Evolutionary conservation across 2,329 filamentous ascomycete species (phyloP).

Genomic region (Talaromyces sp.): DNA sequence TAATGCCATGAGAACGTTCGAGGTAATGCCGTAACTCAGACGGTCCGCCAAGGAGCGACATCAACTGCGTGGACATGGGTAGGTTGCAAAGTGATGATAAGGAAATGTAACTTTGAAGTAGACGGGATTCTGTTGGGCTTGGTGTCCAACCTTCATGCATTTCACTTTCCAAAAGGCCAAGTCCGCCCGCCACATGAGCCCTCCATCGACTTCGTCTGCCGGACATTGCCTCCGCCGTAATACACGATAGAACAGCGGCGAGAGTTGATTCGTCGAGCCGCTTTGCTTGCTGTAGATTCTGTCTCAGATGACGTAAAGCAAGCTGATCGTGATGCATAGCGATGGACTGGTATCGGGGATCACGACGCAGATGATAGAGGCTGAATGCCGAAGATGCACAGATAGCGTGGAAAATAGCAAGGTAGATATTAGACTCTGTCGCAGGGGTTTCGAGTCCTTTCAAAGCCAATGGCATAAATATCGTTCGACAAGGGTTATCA

Average conservation of each 20-base stretch:
- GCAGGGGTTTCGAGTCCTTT: conserved; percentile 17
- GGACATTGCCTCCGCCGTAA: conserved; percentile 30
- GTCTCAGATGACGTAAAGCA: conserved; percentile 31
- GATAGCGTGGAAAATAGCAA: conserved; percentile 35
- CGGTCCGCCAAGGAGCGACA: conserved; percentile 23
- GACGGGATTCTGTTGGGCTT: conserved; percentile 15
- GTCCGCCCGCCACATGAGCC: conserved; percentile 25
- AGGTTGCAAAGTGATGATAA: conserved; percentile 33
- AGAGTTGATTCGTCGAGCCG: conserved; percentile 22
- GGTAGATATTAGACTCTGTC: conserved; percentile 26
- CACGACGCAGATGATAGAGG: conserved; percentile 28
- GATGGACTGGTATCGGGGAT: conserved; percentile 27
- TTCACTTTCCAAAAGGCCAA: conserved; percentile 25
- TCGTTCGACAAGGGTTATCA: conserved; percentile 33
- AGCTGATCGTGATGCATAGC: conserved; percentile 33
- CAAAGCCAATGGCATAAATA: conserved; percentile 29
- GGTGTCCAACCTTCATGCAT: conserved; percentile 24
- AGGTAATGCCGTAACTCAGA: conserved; percentile 27
- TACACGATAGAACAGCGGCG: conserved; percentile 23
- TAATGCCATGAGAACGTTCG: conserved; percentile 34
- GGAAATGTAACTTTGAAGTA: conserved; percentile 33
- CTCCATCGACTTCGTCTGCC: conserved; percentile 28
- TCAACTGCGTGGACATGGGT: conserved; percentile 25
- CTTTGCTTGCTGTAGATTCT: conserved; percentile 18
- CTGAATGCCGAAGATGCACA: conserved; percentile 29